A percentile compares a stretch with the other conserved stretches of the same genome.
Conservation (phyloP, 768 basidiomycete species). For the Amanita jacksonii region DNA sequence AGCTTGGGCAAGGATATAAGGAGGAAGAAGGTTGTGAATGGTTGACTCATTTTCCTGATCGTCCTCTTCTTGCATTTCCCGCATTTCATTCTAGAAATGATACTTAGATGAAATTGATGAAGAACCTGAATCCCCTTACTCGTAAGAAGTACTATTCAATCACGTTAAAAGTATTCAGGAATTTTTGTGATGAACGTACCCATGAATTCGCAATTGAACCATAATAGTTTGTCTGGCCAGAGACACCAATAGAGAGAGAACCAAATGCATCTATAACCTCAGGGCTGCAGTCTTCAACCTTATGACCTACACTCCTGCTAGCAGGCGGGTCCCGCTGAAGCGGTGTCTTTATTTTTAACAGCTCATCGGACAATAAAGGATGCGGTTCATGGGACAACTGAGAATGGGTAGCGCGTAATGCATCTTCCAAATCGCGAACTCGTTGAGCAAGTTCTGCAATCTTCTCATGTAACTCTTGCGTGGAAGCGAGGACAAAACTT, state of each 20-base stretch:
- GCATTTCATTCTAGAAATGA: slow-evolving; percentile 45
- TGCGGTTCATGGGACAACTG: slow-evolving; percentile 52
- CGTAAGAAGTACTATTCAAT: slow-evolving; percentile 58
- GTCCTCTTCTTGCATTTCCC: slow-evolving; percentile 47
- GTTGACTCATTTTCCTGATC: slow-evolving; percentile 38
- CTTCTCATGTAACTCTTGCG: slow-evolving; percentile 76
- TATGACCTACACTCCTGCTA: slow-evolving; percentile 31
- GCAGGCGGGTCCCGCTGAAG: slow-evolving; percentile 54
- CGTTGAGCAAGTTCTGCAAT: slow-evolving; percentile 65
- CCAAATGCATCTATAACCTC: slow-evolving; percentile 78
- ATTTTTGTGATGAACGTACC: slow-evolving; percentile 31
- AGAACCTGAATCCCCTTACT: slow-evolving; percentile 31
- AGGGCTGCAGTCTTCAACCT: slow-evolving; percentile 55
- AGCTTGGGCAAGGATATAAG: slow-evolving; percentile 55
- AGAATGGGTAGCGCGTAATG: slow-evolving; percentile 48
- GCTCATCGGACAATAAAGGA: slow-evolving; percentile 61
- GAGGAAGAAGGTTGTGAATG: slow-evolving; percentile 47
- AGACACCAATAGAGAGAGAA: slow-evolving; percentile 61
- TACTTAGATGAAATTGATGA: neutral
- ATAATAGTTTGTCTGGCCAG: slow-evolving; percentile 68
- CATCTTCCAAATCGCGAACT: slow-evolving; percentile 71
- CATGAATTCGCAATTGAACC: slow-evolving; percentile 72
- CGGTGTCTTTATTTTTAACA: slow-evolving; percentile 68
- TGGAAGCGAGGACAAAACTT: slow-evolving; percentile 73
- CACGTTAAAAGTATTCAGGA: slow-evolving; percentile 9